Evolutionary conservation across 495 filamentous ascomycete genomes (phyloP), one percentile per base, ranked within the genome.

Genomic region (Tuber brumale): DNA sequence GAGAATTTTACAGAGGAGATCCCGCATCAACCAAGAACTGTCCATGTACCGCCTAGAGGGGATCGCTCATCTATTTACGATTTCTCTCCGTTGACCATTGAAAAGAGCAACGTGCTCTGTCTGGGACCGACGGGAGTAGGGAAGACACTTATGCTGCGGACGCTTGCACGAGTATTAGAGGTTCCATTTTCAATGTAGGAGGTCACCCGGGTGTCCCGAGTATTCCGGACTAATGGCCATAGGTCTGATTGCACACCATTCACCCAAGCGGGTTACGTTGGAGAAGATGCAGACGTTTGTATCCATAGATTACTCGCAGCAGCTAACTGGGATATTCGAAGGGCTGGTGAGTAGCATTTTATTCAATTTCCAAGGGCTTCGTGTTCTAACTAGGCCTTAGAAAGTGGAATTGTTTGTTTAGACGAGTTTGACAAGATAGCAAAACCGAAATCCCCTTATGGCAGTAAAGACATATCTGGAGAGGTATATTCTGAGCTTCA

Each of bases 391-490:
- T 0, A 57, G 23, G 21, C 48, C 27, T 4, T 93, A 44, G 95
- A 99, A 83, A 89, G 91, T 44, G 95, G 95, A 16, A 98, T 99
- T 73, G 93, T 99, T 71, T 95, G 94, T 77, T 88, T 99, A 9
- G 95, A 99, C 78, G 95, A 99, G 83, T 91, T 99, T 57, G 95
- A 99, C 86, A 99, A 99, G 85, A 94, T 99, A 44, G 94, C 95
- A 39, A 89, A 91, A 1, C 88, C 89, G 3, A 91, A 89, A 81
- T 86, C 89, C 45, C 88, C 86, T 73, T 88, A 92, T 78, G 91
- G 91, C 42, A 91, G 72, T 12, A 83, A 83, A 70, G 82, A 83
- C 72, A 83, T 83, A n/a, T 83, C 82, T 27, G 82, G 82, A 12
- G 82, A 83, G 73, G 76, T 79, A 72, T 43, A 72, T 45, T 10